These are phyloP conservation scores for Acacia crassicarpa DNA, from an alignment of 306 rosid species.

Conservation along the genomic window DNA sequence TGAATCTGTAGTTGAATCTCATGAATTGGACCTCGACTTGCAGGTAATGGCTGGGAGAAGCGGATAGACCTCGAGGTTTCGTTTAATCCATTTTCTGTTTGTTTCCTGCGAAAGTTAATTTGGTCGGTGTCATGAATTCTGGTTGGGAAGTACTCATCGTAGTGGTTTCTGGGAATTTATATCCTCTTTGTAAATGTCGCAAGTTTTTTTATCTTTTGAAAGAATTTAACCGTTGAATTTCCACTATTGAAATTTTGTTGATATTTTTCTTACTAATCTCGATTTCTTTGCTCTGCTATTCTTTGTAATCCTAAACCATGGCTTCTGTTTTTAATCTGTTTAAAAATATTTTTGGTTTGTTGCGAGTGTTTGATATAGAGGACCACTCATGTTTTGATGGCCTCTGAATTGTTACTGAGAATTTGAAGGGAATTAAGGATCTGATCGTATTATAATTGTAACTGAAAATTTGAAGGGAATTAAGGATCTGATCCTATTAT, in stretches of 20 bases:
- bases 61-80: constrained; percentile 91
- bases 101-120: constrained; percentile 30
- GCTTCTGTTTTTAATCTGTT: not conserved
- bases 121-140: not conserved
- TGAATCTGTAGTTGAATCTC: constrained; percentile 45
- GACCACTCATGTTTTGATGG: not conserved
- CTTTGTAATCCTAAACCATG: not conserved
- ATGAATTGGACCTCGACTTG: constrained; percentile 94
- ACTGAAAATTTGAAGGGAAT: too few species aligned
- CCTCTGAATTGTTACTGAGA: constrained; percentile 21
- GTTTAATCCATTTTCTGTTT: constrained; percentile 29
- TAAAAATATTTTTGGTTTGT: not conserved
- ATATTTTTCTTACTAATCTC: not conserved
- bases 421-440: not conserved
- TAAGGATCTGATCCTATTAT: too few species aligned
- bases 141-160: not conserved
- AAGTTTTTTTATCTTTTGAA: not conserved
- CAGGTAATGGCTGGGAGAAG: constrained; percentile 91
- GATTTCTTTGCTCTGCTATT: not conserved
- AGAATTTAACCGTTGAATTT: not conserved
- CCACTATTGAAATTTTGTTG: not conserved
- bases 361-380: not conserved
- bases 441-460: too few species aligned
- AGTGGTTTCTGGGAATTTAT: not conserved
- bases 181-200: not conserved